Conservation (phyloP, 1,139 yeast genomes). For the Pneumocystis carinii region DNA sequence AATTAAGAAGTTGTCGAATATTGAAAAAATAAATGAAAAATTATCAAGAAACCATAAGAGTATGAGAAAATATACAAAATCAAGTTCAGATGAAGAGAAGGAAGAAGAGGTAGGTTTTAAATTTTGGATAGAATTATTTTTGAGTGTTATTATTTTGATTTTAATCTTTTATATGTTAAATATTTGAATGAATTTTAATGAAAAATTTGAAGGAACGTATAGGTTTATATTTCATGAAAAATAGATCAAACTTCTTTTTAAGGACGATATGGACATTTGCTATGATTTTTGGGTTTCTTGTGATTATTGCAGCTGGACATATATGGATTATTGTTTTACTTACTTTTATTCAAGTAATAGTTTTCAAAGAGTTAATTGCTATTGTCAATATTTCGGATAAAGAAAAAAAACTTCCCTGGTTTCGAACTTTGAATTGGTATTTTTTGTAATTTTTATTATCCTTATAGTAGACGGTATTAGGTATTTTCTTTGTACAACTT, state of each 20-base stretch:
- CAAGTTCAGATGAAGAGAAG: not conserved
- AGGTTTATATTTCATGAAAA: not conserved
- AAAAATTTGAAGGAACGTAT: not conserved
- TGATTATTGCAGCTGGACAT: slow-evolving; percentile 74
- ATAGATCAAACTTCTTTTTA: not conserved
- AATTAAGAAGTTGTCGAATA: not conserved
- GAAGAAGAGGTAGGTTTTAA: not conserved
- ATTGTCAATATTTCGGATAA: slow-evolving; percentile 71
- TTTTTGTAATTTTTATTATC: slow-evolving; percentile 18
- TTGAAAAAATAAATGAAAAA: not conserved
- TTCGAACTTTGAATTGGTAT: slow-evolving; percentile 77
- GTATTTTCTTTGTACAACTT: slow-evolving; percentile 45
- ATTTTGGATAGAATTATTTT: too few relatives aligned
- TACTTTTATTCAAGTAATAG: slow-evolving; percentile 57
- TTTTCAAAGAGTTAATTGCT: slow-evolving; percentile 81
- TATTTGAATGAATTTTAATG: not conserved
- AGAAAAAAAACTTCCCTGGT: slow-evolving; percentile 68
- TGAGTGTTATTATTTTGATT: not conserved
- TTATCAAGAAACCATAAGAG: not conserved
- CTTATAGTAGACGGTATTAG: slow-evolving; percentile 26
- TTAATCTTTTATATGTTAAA: not conserved
- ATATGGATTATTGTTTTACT: slow-evolving; percentile 61
- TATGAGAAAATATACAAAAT: not conserved
- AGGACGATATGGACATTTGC: slow-evolving; percentile 90
- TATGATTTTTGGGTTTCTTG: slow-evolving; percentile 66